Conservation (phyloP, 2,329 filamentous ascomycete species). For the Coniochaeta sp. region DNA sequence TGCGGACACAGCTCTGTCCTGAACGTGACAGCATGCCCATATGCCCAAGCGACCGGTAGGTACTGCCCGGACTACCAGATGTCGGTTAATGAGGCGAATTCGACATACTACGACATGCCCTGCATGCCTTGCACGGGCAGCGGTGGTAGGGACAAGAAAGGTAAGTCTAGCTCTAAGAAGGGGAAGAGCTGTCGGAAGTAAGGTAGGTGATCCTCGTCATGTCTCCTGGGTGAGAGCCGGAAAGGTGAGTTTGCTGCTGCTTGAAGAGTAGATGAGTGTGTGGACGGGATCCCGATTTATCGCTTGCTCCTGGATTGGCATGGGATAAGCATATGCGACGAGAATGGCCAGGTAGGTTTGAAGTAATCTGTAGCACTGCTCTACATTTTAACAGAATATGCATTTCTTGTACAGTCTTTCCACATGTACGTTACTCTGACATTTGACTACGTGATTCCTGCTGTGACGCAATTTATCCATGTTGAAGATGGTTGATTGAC, state of each 20-base stretch:
- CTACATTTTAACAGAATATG: no score
- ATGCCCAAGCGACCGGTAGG: not conserved
- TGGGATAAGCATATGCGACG: no score
- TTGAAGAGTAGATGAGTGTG: no score
- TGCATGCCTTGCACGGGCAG: not conserved
- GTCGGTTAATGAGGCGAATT: not conserved
- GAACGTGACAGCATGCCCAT: not conserved
- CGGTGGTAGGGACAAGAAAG: not conserved
- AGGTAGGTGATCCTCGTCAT: not conserved
- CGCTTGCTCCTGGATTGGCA: no score
- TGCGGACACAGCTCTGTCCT: not conserved
- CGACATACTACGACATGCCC: not conserved
- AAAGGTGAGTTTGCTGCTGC: not conserved
- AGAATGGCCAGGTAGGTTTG: no score
- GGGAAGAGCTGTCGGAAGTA: not conserved
- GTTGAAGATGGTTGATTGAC: no score
- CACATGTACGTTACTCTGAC: no score
- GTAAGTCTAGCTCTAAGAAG: not conserved
- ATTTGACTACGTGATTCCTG: no score
- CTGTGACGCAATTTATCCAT: no score
- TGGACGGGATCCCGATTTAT: no score
- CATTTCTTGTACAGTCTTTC: no score
- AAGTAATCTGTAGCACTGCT: no score
- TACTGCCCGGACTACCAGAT: not conserved
- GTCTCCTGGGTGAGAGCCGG: not conserved